These are phyloP conservation scores for Fusarium lyarnte DNA, from an alignment of 2,329 filamentous ascomycete genomes.

Conservation along the genomic window DNA sequence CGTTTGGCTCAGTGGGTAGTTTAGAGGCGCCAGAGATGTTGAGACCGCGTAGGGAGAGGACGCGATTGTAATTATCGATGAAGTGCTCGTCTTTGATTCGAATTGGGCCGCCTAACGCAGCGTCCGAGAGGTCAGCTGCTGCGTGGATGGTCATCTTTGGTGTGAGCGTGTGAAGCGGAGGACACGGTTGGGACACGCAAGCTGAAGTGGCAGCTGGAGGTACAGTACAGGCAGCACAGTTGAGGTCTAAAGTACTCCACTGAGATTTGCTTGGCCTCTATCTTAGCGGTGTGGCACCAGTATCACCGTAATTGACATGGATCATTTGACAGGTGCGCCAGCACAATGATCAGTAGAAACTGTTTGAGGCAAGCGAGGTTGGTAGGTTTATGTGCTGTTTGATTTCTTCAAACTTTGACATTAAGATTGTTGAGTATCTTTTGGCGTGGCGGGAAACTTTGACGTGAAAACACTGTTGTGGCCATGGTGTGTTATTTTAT, in stretches of 20 bases:
- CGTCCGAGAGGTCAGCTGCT: slow-evolving; percentile 50
- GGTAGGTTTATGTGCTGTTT: neutral
- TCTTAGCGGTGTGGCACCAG: slow-evolving; percentile 6
- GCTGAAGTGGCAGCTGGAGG: neutral
- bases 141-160: slow-evolving; percentile 33
- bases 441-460: neutral
- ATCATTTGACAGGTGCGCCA: neutral
- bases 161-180: slow-evolving; percentile 14
- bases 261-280: slow-evolving; percentile 20
- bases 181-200: slow-evolving; percentile 32
- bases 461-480: neutral
- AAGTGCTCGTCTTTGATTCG: slow-evolving; percentile 45
- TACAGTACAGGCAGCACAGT: neutral
- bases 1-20: slow-evolving; percentile 50
- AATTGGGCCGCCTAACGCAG: slow-evolving; percentile 47
- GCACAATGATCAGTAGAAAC: neutral
- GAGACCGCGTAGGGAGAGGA: slow-evolving; percentile 52
- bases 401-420: neutral
- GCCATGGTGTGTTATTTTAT: neutral
- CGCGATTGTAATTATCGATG: slow-evolving; percentile 50
- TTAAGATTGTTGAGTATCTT: neutral
- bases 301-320: neutral
- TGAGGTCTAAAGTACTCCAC: slow-evolving; percentile 24
- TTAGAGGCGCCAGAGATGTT: slow-evolving; percentile 55
- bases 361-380: neutral